Evolutionary conservation across 371 early-diverging fungal species (phyloP).

Genomic region (Apophysomyces variabilis): DNA sequence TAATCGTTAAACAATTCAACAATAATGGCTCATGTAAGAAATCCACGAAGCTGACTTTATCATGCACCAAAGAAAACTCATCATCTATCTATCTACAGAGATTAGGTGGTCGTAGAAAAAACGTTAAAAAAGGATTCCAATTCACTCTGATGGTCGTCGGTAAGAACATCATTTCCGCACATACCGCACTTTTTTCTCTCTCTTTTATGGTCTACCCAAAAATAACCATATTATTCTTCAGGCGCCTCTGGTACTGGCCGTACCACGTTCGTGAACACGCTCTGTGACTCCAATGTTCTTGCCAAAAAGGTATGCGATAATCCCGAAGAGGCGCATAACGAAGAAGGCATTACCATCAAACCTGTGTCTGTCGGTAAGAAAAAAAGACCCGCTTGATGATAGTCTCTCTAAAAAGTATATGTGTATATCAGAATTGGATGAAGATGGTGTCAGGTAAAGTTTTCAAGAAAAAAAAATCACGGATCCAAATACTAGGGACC

Average conservation of each 20-base stretch:
- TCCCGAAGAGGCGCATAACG: conserved; percentile 88
- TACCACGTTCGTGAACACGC: conserved; percentile 98
- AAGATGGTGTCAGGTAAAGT: conserved; percentile 83
- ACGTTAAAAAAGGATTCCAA: conserved; percentile 93
- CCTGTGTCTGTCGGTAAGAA: conserved; percentile 72
- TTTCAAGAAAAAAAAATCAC: conserved; percentile 14
- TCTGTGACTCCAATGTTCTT: conserved; percentile 83
- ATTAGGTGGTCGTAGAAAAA: conserved; percentile 86
- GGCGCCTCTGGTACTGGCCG: conserved; percentile 96
- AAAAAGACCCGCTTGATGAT: background rate
- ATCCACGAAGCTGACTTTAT: conserved; percentile 2
- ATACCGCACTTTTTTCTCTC: background rate
- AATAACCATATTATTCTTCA: conserved; percentile 24
- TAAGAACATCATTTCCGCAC: conserved; percentile 2
- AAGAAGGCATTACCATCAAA: conserved; percentile 91
- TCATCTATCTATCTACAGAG: conserved; percentile 32
- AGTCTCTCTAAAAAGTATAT: background rate
- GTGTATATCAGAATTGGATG: conserved; percentile 79
- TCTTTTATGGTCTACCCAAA: conserved; percentile 6
- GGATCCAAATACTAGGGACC: conserved; percentile 12
- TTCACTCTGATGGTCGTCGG: conserved; percentile 77
- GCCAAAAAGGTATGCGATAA: conserved; percentile 74
- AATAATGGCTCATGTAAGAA: conserved; percentile 45
- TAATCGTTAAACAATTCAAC: conserved; percentile 16
- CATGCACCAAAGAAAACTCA: conserved; percentile 1